Evolutionary conservation across 1,284 basidiomycete species (phyloP).

Genomic region (Microbotryomycetes sp.): DNA sequence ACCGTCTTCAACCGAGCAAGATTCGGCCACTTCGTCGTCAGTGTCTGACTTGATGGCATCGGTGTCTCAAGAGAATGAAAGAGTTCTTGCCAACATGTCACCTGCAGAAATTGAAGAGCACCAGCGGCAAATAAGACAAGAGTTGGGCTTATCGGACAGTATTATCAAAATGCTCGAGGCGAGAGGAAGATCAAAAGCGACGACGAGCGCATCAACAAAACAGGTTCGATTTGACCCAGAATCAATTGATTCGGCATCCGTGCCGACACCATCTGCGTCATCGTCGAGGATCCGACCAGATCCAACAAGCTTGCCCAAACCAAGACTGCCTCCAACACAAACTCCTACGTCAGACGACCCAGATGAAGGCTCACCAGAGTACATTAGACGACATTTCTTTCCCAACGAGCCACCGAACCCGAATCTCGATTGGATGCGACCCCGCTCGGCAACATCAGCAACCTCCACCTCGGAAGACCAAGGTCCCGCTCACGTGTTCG

Average conservation of each 20-base stretch:
- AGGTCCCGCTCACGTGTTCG: slow-evolving; percentile 51
- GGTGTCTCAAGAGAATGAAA: slow-evolving; percentile 53
- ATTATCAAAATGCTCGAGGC: slow-evolving; percentile 53
- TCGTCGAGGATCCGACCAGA: not conserved
- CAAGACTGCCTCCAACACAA: not conserved
- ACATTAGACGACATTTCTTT: slow-evolving; percentile 77
- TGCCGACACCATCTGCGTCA: not conserved
- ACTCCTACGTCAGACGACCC: slow-evolving; percentile 7
- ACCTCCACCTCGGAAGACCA: too few relatives aligned
- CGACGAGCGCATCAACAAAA: not conserved
- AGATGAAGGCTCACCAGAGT: slow-evolving; percentile 69
- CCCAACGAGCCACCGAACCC: slow-evolving; percentile 56
- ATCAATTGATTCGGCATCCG: not conserved
- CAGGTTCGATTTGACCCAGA: too few relatives aligned
- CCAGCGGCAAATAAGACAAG: slow-evolving; percentile 56
- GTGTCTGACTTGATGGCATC: slow-evolving; percentile 35
- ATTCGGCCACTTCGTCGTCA: not conserved
- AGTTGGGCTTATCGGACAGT: slow-evolving; percentile 61
- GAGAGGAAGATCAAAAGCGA: slow-evolving; percentile 42
- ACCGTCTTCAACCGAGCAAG: not conserved
- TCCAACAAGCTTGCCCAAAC: not conserved
- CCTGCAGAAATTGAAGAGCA: slow-evolving; percentile 56
- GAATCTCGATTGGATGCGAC: slow-evolving; percentile 68
- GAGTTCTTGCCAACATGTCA: slow-evolving; percentile 53
- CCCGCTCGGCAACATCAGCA: slow-evolving; percentile 13